phyloP scores from a whole-genome alignment of 371 early-diverging fungal genomes.

The Saksenaea oblongispora region DNA sequence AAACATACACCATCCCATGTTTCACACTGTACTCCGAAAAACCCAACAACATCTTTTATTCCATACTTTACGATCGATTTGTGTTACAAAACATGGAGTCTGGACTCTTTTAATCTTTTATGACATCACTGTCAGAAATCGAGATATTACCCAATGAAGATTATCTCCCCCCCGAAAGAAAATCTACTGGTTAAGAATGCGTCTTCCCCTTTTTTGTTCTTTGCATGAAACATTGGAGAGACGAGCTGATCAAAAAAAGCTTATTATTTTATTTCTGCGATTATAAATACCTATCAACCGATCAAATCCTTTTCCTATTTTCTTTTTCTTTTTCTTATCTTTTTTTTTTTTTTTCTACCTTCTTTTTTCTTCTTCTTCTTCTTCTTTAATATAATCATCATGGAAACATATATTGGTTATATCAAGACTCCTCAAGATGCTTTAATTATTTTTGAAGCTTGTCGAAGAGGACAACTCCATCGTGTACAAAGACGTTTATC shows the following conservation, averaged over 20 bases:
- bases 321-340: constrained; percentile 7
- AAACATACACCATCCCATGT: neutral
- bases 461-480: constrained; percentile 66
- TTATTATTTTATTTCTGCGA: constrained; percentile 2
- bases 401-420: constrained; percentile 63
- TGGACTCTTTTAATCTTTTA: neutral
- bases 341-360: constrained; percentile 9
- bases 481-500: constrained; percentile 76
- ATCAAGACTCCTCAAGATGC: constrained; percentile 83
- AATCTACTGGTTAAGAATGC: neutral
- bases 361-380: neutral
- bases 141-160: constrained; percentile 5
- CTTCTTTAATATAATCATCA: constrained; percentile 4
- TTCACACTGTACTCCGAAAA: constrained; percentile 5
- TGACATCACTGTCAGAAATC: constrained; percentile 4
- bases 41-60: neutral
- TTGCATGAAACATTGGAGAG: constrained; percentile 1
- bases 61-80: constrained; percentile 2
- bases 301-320: neutral
- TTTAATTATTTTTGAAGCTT: constrained; percentile 82
- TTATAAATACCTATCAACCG: neutral
- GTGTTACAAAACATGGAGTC: constrained; percentile 1
- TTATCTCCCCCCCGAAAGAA: neutral
- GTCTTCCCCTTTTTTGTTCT: neutral
- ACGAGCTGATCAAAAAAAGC: constrained; percentile 2